A percentile compares a stretch with the other conserved stretches of the same genome.
phyloP scores from a whole-genome alignment of 73 alveolate genomes.

The Stentor roeselii region DNA sequence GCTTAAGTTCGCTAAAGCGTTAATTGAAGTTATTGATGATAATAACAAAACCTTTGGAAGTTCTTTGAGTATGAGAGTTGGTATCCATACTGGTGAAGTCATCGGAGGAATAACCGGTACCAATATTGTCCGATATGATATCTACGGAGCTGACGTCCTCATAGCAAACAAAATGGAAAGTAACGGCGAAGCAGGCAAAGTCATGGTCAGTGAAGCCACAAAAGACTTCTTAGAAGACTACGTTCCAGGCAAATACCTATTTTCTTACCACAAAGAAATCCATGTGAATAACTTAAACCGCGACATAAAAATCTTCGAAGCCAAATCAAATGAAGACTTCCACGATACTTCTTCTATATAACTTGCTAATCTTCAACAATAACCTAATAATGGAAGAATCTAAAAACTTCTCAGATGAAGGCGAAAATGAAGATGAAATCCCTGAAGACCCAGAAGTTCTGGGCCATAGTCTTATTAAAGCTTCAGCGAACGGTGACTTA shows the following conservation, averaged over 20 bases:
- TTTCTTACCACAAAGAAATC: slow-evolving; percentile 10
- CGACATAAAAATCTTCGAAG: neutral
- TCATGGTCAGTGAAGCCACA: slow-evolving; percentile 3
- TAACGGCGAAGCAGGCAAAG: neutral
- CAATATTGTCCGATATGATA: slow-evolving; percentile 16
- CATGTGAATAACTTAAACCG: neutral
- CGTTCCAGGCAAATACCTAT: neutral
- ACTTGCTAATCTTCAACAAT: no score
- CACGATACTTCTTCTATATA: no score
- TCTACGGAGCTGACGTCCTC: slow-evolving; percentile 6
- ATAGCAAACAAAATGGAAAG: slow-evolving; percentile 23
- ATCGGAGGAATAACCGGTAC: slow-evolving; percentile 23
- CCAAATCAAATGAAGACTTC: no score
- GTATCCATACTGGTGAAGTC: slow-evolving; percentile 15
- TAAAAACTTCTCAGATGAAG: neutral
- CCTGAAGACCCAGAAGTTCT: slow-evolving; percentile 23
- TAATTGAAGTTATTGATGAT: neutral
- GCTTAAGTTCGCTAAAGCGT: neutral
- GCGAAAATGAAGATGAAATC: neutral
- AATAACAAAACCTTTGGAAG: neutral
- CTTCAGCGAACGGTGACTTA: slow-evolving; percentile 23
- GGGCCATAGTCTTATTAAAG: neutral
- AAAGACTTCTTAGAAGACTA: neutral
- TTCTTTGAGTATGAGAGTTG: slow-evolving; percentile 8
- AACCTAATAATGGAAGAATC: slow-evolving; percentile 27